Percentiles rank a stretch among this genome's conserved stretches.
Conservation (phyloP, 2,329 filamentous ascomycete genomes). For the Microcyclosporella mali region DNA sequence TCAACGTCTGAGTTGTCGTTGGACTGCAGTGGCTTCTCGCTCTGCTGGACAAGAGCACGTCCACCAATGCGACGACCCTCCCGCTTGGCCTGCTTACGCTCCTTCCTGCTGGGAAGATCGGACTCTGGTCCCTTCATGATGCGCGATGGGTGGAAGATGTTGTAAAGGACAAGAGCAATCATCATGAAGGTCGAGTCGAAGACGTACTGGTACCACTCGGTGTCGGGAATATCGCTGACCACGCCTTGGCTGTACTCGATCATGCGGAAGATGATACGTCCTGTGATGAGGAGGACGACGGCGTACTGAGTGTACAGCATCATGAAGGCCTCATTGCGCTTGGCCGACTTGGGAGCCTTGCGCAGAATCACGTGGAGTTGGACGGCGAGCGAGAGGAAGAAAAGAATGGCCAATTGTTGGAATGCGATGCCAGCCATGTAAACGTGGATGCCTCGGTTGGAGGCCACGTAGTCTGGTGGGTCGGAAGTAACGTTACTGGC, state of each 20-base stretch:
- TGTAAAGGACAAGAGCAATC: constrained; percentile 11
- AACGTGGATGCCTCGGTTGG: constrained; percentile 34
- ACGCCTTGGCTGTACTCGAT: constrained; percentile 49
- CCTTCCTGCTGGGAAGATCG: constrained; percentile 9
- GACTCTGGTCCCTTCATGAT: constrained; percentile 12
- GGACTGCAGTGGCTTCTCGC: too few relatives aligned
- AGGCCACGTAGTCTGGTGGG: constrained; percentile 1
- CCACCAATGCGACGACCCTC: not conserved
- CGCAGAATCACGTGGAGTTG: constrained; percentile 14
- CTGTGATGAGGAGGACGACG: constrained; percentile 39
- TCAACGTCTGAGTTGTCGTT: too few relatives aligned
- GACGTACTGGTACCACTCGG: constrained; percentile 48
- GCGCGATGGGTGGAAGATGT: constrained; percentile 12
- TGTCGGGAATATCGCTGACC: constrained; percentile 42
- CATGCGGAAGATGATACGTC: constrained; percentile 56
- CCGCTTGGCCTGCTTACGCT: constrained; percentile 10
- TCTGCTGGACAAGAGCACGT: too few relatives aligned
- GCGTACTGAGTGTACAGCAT: constrained; percentile 39
- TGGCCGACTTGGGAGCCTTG: constrained; percentile 12
- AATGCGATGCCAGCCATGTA: constrained; percentile 35
- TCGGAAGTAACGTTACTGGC: not conserved
- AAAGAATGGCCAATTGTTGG: constrained; percentile 30
- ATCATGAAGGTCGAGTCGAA: constrained; percentile 16
- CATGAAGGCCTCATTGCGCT: constrained; percentile 11
- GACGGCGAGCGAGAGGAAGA: constrained; percentile 15